Evolutionary conservation across 495 filamentous ascomycete genomes (phyloP).

Genomic region (Penicillium maclennaniae): DNA sequence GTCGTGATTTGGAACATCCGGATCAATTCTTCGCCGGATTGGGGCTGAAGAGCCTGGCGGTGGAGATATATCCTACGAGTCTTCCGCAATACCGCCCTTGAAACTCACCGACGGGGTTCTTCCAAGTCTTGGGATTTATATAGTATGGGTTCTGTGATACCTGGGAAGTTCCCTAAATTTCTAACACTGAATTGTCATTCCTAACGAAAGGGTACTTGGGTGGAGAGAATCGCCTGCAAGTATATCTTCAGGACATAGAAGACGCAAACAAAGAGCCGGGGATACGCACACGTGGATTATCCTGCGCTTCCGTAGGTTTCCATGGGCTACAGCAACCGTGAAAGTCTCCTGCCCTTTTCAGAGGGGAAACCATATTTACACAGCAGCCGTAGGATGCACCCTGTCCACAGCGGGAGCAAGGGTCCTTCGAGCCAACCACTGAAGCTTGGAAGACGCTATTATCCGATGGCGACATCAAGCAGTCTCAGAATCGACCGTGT

Average conservation of each 20-base stretch:
- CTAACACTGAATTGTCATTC: not conserved
- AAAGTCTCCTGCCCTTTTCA: slow-evolving; percentile 17
- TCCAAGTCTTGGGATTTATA: not conserved
- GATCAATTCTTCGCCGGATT: not conserved
- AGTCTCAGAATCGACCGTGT: slow-evolving; percentile 15
- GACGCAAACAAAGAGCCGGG: slow-evolving; percentile 9
- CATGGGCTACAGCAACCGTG: not conserved
- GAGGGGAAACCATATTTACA: slow-evolving; percentile 10
- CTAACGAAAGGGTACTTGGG: not conserved
- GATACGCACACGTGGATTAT: slow-evolving; percentile 23
- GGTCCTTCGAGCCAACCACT: slow-evolving; percentile 16
- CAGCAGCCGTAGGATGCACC: slow-evolving; percentile 16
- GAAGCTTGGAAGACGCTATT: slow-evolving; percentile 11
- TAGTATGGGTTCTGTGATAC: not conserved
- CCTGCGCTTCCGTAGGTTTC: slow-evolving; percentile 10
- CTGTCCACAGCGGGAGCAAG: slow-evolving; percentile 9
- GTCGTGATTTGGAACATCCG: not conserved
- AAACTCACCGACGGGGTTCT: no score
- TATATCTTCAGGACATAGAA: not conserved
- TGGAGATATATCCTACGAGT: not conserved
- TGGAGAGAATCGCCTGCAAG: not conserved
- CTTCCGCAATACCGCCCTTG: not conserved
- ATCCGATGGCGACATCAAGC: slow-evolving; percentile 21
- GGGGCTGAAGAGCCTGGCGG: not conserved
- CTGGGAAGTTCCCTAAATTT: not conserved